Evolutionary conservation across 345 rosid species (phyloP), one percentile per base, ranked within the genome.

Genomic region (Erucastrum elatum): DNA sequence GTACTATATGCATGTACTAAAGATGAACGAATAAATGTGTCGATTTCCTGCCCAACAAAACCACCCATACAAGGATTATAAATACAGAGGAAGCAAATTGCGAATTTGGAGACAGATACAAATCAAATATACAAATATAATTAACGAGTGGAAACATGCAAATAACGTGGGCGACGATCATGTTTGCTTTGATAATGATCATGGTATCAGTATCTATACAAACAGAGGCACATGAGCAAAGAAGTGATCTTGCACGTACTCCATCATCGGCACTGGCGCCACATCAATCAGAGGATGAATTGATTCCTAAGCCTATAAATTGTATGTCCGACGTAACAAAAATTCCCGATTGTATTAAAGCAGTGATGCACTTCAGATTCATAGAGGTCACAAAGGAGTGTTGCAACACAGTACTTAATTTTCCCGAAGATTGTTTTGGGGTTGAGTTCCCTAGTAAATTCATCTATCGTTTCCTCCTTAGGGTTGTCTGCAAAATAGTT

Each of bases 151-250:
- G 9, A 66, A 55, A 25, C 39, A 55, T 44, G 55, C 71, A 75
- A 75, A 35, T 0, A 26, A 26, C 37, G 16, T 34, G 64, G 60
- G 26, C 17, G 26, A 34, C 29, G 37, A 34, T 65, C 64, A 29
- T 55, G 37, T 41, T 74, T 26, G 16, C 53, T 39, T 33, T 65
- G 64, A 27, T 65, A 33, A 9, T 53, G 27, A 10, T 64, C 17
- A 13, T n/a, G 11, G 6, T 74, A 74, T 65, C 71, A 64, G n/a
- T 64, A 34, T 64, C 70, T 64, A 25, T 31, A 53, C 35, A 74
- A 64, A 10, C 64, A 15, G 34, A 21, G 1, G 77, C 63, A 17
- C 17, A 64, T 3, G 77, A 31, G 34, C 31, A 74, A 31, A 66
- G 4, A 46, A 33, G 55, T 13, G 77, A 74, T 64, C 10, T 21